Percentiles rank a stretch among this genome's conserved stretches.
Evolutionary conservation across 768 basidiomycete genomes (phyloP).

Genomic region (Pleurotus sapidus): DNA sequence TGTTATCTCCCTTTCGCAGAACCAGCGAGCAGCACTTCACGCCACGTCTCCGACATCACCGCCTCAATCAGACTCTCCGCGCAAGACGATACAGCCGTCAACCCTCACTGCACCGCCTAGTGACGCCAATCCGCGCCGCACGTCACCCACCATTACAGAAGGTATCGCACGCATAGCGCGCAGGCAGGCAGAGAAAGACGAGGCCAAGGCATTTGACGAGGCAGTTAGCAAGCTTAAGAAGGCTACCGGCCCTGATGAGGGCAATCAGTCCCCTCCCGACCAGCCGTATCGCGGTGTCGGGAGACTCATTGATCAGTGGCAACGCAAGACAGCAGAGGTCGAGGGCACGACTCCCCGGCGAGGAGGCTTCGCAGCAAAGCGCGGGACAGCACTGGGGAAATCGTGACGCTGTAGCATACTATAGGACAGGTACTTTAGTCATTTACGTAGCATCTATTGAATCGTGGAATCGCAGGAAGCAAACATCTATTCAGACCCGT

Average conservation of each 20-base stretch:
- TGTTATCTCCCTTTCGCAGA: constrained; percentile 7
- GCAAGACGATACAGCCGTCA: constrained; percentile 1
- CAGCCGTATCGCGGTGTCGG: constrained; percentile 81
- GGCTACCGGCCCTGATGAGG: background rate
- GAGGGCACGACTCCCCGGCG: constrained; percentile 30
- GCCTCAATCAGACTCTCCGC: background rate
- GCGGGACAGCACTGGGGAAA: constrained; percentile 26
- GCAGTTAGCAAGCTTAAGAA: background rate
- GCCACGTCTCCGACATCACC: background rate
- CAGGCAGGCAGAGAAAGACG: background rate
- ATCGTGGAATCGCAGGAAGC: background rate
- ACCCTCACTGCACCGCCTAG: background rate
- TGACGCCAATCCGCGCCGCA: background rate
- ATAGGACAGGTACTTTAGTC: constrained; percentile 5
- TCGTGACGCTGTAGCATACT: background rate
- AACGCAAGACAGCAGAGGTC: constrained; percentile 68
- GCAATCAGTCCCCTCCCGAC: constrained; percentile 51
- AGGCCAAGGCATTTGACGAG: background rate
- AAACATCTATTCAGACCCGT: background rate
- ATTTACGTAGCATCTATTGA: constrained; percentile 12
- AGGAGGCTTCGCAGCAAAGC: constrained; percentile 34
- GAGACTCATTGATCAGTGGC: constrained; percentile 86
- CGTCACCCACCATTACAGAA: background rate
- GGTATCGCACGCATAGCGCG: background rate
- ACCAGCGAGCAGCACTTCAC: background rate